A percentile compares a stretch with the other conserved stretches of the same genome.
Conservation (phyloP, 2,329 filamentous ascomycete species). For the Cytospora schulzeri region DNA sequence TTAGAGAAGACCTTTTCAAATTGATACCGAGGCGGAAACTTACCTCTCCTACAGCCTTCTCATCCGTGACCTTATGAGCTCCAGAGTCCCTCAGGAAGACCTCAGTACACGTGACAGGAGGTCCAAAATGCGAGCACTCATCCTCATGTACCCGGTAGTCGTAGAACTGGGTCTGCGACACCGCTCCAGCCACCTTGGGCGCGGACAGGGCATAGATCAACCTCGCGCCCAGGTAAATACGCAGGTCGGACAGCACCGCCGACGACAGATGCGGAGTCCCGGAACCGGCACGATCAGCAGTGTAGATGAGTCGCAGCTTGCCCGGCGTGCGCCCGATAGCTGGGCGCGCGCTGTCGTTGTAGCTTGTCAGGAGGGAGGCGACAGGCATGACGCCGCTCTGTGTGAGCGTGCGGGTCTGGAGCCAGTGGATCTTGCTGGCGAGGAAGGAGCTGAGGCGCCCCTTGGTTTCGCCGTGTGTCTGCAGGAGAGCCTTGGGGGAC, state of each 20-base stretch:
- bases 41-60: slow-evolving; percentile 65
- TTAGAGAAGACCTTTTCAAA: slow-evolving; percentile 25
- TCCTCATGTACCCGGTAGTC: slow-evolving; percentile 71
- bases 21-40: slow-evolving; percentile 34
- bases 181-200: slow-evolving; percentile 80
- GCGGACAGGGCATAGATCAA: slow-evolving; percentile 85
- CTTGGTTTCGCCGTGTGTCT: slow-evolving; percentile 65
- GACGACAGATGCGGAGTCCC: slow-evolving; percentile 67
- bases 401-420: slow-evolving; percentile 69
- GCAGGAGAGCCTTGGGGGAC: slow-evolving; percentile 71
- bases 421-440: slow-evolving; percentile 68
- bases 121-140: slow-evolving; percentile 71
- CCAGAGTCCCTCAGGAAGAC: slow-evolving; percentile 69
- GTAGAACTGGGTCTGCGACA: slow-evolving; percentile 84
- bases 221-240: slow-evolving; percentile 77
- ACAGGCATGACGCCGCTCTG: slow-evolving; percentile 74
- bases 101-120: slow-evolving; percentile 79
- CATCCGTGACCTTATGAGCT: slow-evolving; percentile 64
- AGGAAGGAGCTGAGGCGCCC: slow-evolving; percentile 63
- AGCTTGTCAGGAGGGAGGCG: slow-evolving; percentile 62
- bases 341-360: slow-evolving; percentile 62
- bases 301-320: slow-evolving; percentile 79
- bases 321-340: slow-evolving; percentile 64
- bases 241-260: slow-evolving; percentile 74
- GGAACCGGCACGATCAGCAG: slow-evolving; percentile 71